These are phyloP conservation scores for Neopestalotiopsis rosae DNA, from an alignment of 2,329 filamentous ascomycete genomes.

Conservation along the genomic window DNA sequence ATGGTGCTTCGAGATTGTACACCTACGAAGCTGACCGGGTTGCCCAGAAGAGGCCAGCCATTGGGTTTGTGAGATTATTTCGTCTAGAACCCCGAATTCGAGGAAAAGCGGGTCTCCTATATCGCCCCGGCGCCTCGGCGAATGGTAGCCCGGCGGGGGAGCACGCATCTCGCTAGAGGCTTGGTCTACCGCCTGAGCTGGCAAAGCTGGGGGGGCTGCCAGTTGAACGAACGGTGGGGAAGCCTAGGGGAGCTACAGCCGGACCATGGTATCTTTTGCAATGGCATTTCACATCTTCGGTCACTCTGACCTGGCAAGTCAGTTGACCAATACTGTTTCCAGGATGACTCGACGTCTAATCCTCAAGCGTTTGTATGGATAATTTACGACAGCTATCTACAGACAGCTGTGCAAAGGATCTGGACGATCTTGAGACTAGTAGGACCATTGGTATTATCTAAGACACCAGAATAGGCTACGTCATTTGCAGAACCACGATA, in stretches of 20 bases:
- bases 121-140: conserved; percentile 20
- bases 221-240: not conserved
- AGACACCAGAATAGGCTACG: conserved; percentile 10
- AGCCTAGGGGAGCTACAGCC: not conserved
- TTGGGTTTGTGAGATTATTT: conserved; percentile 3
- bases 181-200: not conserved
- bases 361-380: not conserved
- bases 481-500: conserved; percentile 16
- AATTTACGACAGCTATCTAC: not conserved
- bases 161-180: conserved; percentile 5
- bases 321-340: not conserved
- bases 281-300: not conserved
- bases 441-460: conserved; percentile 10
- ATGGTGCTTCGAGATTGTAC: not conserved
- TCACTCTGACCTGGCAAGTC: not conserved
- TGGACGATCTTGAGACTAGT: not conserved
- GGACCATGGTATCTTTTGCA: not conserved
- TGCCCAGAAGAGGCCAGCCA: not conserved
- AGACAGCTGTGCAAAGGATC: not conserved
- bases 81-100: conserved; percentile 18
- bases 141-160: conserved; percentile 17
- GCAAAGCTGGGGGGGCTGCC: not conserved
- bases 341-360: not conserved
- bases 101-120: conserved; percentile 10
- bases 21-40: not conserved